These are phyloP conservation scores for Waltiozyma sp. DNA, from an alignment of 1,139 yeast species.

Conservation along the genomic window DNA sequence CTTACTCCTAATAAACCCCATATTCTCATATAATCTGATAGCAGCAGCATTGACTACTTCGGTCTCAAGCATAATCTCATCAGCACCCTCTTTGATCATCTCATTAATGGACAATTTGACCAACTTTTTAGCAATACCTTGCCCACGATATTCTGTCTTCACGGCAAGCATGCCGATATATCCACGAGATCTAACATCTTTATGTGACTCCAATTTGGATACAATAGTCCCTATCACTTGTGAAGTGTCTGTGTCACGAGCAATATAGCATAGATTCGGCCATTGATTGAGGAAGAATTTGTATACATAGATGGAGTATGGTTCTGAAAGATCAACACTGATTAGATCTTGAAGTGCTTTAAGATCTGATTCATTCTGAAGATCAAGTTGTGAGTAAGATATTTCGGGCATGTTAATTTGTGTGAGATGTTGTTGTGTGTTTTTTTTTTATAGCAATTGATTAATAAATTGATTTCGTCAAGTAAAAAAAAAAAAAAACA, in stretches of 20 bases:
- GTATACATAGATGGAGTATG: constrained; percentile 63
- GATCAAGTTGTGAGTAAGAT: constrained; percentile 20
- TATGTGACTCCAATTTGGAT: constrained; percentile 73
- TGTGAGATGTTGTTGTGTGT: no score
- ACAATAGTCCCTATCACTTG: constrained; percentile 70
- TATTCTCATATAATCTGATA: constrained; percentile 62
- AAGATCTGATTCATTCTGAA: constrained; percentile 21
- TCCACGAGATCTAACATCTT: constrained; percentile 64
- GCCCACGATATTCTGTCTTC: constrained; percentile 55
- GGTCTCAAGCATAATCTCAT: constrained; percentile 85
- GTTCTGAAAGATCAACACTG: constrained; percentile 57
- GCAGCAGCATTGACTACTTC: constrained; percentile 81
- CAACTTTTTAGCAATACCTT: constrained; percentile 69
- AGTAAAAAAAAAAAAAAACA: no score
- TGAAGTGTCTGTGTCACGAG: constrained; percentile 25
- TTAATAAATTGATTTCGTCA: no score
- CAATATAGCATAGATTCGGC: constrained; percentile 53
- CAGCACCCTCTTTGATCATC: constrained; percentile 56
- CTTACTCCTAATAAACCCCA: constrained; percentile 79
- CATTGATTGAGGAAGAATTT: constrained; percentile 58
- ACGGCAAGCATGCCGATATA: constrained; percentile 96
- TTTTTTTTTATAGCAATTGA: no score
- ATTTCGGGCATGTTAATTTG: constrained; percentile 10
- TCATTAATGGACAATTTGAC: constrained; percentile 54
- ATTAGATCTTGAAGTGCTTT: constrained; percentile 32